Evolutionary conservation across 2,329 filamentous ascomycete species (phyloP), one percentile per base, ranked within the genome.

Genomic region (Fusarium euwallaceae): DNA sequence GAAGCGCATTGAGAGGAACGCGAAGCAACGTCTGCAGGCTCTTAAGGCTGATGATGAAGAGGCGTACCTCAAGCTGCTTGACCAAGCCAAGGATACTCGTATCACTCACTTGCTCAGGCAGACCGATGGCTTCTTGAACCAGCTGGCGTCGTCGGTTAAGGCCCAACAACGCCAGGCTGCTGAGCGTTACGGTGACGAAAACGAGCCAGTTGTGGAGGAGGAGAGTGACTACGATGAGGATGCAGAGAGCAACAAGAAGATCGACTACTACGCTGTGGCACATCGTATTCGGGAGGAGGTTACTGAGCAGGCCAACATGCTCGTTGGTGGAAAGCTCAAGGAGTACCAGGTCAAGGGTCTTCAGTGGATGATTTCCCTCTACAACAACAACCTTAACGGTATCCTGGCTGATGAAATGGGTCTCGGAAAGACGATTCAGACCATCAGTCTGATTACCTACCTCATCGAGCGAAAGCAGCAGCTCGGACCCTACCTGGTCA

Each of bases 371-470:
- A 92, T 99, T 71, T 99, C 97, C 16, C 89, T 99, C 16, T 99
- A 98, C 90, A 99, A 99, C 92, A 99, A 99, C 88, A 99, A 98
- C 84, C 90, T 99, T 76, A 99, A 99, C 83, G 97, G 97, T 89
- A 98, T 99, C 76, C 88, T 99, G 79, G 97, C 97, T 69, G 97
- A 99, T 80, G 97, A 99, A 85, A 99, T 99, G 97, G 97, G 97
- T 92, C 94, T 99, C 75, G 97, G 97, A 83, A 99, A 99, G 87
- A 99, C 97, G 0, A 99, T 99, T 78, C 97, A 99, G 84, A 98
- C 97, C 53, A 99, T 99, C 85, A 97, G 94, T 87, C 87, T 99
- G 85, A 94, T 99, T 80, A 98, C 96, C 4, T 97, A 99, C 81
- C 92, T 99, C 72, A 98, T 99, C 77, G 97, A 98, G 86, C 93